Evolutionary conservation across 495 filamentous ascomycete genomes (phyloP).

Genomic region (Aspergillus indologenus): DNA sequence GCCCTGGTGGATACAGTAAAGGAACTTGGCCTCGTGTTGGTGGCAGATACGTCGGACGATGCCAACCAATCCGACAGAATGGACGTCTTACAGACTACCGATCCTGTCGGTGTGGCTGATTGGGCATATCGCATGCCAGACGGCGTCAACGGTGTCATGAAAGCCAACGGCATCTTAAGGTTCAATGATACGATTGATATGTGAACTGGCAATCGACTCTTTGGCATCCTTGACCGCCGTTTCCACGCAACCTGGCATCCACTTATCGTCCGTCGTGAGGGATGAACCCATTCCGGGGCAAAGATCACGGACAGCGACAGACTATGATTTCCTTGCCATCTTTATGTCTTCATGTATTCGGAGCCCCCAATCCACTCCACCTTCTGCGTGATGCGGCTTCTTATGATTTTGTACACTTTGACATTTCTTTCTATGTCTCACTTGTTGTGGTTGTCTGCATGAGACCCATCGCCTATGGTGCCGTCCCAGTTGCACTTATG

Average conservation of each 20-base stretch:
- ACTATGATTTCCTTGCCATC: constrained; percentile 9
- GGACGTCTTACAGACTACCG: constrained; percentile 47
- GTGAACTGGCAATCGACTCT: constrained; percentile 38
- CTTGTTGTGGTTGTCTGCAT: background rate
- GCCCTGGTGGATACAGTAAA: constrained; percentile 91
- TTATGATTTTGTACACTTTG: background rate
- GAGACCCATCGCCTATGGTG: background rate
- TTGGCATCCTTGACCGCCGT: constrained; percentile 1
- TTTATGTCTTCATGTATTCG: too few species aligned
- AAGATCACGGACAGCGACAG: constrained; percentile 10
- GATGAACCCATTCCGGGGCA: background rate
- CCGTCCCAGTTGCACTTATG: background rate
- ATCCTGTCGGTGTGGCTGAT: constrained; percentile 37
- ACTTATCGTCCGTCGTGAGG: background rate
- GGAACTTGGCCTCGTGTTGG: constrained; percentile 84
- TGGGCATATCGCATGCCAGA: constrained; percentile 51
- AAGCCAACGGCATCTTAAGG: constrained; percentile 77
- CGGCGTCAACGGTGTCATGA: constrained; percentile 84
- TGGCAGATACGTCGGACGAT: constrained; percentile 75
- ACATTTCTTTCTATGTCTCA: background rate
- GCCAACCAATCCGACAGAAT: constrained; percentile 34
- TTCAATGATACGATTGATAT: constrained; percentile 97
- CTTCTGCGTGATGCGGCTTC: background rate
- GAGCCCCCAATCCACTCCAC: constrained; percentile 9
- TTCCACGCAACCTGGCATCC: constrained; percentile 10